Evolutionary conservation across 108 stramenopile genomes (phyloP), one percentile per base, ranked within the genome.

Genomic region (Halocafeteria seosinensis): DNA sequence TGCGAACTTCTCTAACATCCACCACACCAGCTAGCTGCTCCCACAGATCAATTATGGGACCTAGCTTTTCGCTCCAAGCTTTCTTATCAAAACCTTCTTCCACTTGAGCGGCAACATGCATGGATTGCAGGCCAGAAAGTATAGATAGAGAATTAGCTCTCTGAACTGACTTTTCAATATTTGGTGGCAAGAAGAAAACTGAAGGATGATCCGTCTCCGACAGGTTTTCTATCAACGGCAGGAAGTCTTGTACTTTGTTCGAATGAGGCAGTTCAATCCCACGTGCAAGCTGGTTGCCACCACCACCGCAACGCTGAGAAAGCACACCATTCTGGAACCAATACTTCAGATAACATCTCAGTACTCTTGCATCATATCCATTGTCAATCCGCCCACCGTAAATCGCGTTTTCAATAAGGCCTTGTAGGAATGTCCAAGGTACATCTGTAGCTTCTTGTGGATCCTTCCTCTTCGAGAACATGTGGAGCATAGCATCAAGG

Each of bases 371-470:
- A 29, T 82, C 81, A 50, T 71, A 74, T 12, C 68, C 72, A 65
- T 81, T 79, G 62, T 82, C 81, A 17, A 82, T 62, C 1, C 79
- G 62, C 0, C 79, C 79, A 5, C 81, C 81, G 42, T 82, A 82
- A 5, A 81, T 71, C 29, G 75, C 73, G 50, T 74, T 75, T 47
- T 76, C 72, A 73, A 82, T 78, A 38, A 82, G 50, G 2, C 81
- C 81, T 2, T 76, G 71, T 34, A 82, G 62, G 35, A 42, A 61
- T 9, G 36, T 50, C 77, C 79, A 80, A 59, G 80, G 79, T 2
- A 69, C 52, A 6, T 27, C 57, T 32, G 47, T 66, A 2, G 50
- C 71, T n/a, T n/a, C n/a, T n/a, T n/a, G n/a, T n/a, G n/a, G n/a
- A 4, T 75, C 71, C 3, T 8, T 60, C 13, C 6, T 23, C 50